phyloP scores from a whole-genome alignment of 2,329 filamentous ascomycete species.

The Penicillium sp. region DNA sequence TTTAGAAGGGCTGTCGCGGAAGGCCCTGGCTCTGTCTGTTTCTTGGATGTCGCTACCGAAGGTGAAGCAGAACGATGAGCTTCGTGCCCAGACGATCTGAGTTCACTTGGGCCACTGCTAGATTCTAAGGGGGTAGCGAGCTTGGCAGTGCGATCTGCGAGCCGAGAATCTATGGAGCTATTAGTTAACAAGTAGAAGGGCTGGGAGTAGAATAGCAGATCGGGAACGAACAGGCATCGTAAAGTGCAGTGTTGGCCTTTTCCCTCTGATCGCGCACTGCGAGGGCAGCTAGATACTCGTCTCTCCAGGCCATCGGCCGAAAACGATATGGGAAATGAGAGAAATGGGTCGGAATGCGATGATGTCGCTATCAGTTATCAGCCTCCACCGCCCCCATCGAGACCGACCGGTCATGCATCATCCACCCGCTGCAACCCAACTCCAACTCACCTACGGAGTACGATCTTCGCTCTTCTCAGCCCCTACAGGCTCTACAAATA shows the following conservation, averaged over 20 bases:
- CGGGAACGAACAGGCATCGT: conserved; percentile 64
- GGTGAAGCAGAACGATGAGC: conserved; percentile 24
- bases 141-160: conserved; percentile 62
- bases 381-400: conserved; percentile 28
- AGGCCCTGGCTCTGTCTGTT: conserved; percentile 20
- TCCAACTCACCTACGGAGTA: conserved; percentile 14
- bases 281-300: conserved; percentile 73
- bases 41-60: conserved; percentile 27
- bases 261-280: conserved; percentile 66
- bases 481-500: background rate
- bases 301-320: conserved; percentile 62
- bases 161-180: conserved; percentile 52
- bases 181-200: conserved; percentile 20
- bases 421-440: conserved; percentile 27
- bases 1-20: conserved; percentile 33
- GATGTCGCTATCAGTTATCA: conserved; percentile 21
- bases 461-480: conserved; percentile 1
- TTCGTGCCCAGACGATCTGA: conserved; percentile 21
- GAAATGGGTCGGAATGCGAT: conserved; percentile 18
- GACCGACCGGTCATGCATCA: conserved; percentile 36
- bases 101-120: conserved; percentile 14
- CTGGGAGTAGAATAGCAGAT: background rate
- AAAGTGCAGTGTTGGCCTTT: conserved; percentile 60
- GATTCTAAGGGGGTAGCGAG: conserved; percentile 36
- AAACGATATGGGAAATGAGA: conserved; percentile 8